phyloP scores from a whole-genome alignment of 106 monocot genomes.

The Dactylorhiza incarnata region DNA sequence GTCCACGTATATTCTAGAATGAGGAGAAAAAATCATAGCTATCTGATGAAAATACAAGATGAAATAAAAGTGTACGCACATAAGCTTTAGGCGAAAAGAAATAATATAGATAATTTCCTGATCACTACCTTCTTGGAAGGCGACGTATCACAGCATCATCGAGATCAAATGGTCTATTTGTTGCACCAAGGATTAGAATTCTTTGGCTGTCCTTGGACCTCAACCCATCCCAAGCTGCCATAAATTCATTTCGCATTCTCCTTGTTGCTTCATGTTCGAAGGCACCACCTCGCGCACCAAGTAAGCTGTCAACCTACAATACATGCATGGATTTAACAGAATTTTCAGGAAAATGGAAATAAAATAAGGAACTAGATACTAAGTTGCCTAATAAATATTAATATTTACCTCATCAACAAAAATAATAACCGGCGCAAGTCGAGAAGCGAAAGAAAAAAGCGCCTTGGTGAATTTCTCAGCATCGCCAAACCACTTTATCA shows the following conservation, averaged over 20 bases:
- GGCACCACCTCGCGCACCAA: conserved; percentile 90
- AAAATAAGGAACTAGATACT: background rate
- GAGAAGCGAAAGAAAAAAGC: conserved; percentile 90
- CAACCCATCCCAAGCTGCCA: conserved; percentile 99
- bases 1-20: conserved; percentile 80
- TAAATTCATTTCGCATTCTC: conserved; percentile 33
- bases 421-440: conserved; percentile 91
- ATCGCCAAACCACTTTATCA: conserved; percentile 97
- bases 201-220: conserved; percentile 90
- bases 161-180: conserved; percentile 97
- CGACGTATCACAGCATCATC: conserved; percentile 99
- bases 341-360: background rate
- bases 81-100: background rate
- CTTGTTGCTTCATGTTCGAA: conserved; percentile 17
- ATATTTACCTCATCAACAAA: conserved; percentile 92
- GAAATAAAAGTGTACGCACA: background rate
- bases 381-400: background rate
- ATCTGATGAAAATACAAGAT: background rate
- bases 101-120: background rate
- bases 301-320: conserved; percentile 81
- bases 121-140: conserved; percentile 80
- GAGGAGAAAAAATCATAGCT: background rate
- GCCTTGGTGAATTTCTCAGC: conserved; percentile 98
- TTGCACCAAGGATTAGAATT: conserved; percentile 92
- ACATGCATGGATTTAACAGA: background rate